These are phyloP conservation scores for Candida odintsovae DNA, from an alignment of 805 yeast genomes.

Conservation along the genomic window DNA sequence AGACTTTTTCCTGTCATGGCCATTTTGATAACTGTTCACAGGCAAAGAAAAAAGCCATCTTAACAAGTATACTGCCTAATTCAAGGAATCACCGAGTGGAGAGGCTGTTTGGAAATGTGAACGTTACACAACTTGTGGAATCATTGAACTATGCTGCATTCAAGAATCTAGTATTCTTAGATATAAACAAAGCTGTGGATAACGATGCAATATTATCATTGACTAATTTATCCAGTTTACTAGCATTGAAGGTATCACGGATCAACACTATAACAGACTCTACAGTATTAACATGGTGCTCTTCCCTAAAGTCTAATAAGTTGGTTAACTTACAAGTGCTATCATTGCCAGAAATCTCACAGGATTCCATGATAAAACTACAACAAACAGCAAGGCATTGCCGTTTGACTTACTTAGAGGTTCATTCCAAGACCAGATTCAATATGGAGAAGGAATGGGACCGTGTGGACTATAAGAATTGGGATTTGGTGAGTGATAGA, in stretches of 20 bases:
- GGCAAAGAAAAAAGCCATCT: conserved; percentile 8
- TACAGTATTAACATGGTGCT: conserved; percentile 18
- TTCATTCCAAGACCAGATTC: conserved; percentile 6
- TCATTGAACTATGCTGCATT: conserved; percentile 12
- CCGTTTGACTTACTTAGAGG: conserved; percentile 16
- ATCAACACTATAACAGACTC: conserved; percentile 13
- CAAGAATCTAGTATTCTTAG: conserved; percentile 13
- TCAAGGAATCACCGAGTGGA: conserved; percentile 29
- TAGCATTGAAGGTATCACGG: conserved; percentile 13
- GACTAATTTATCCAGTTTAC: conserved; percentile 15
- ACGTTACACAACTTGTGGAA: conserved; percentile 9
- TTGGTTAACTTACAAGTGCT: conserved; percentile 21
- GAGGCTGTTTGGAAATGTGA: conserved; percentile 25
- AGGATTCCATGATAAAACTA: conserved; percentile 14
- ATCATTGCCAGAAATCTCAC: conserved; percentile 14
- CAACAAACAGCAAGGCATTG: conserved; percentile 11
- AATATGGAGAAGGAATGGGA: conserved; percentile 15
- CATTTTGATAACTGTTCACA: conserved; percentile 7
- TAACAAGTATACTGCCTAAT: conserved; percentile 18
- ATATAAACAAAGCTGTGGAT: conserved; percentile 11
- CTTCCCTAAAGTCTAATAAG: conserved; percentile 16
- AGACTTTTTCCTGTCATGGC: conserved; percentile 14
- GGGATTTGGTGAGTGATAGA: conserved; percentile 10
- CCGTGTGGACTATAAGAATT: conserved; percentile 11
- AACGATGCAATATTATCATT: conserved; percentile 15